A percentile compares a stretch with the other conserved stretches of the same genome.
Evolutionary conservation across 2,329 filamentous ascomycete genomes (phyloP).

Genomic region (Clarireedia hainanense): DNA sequence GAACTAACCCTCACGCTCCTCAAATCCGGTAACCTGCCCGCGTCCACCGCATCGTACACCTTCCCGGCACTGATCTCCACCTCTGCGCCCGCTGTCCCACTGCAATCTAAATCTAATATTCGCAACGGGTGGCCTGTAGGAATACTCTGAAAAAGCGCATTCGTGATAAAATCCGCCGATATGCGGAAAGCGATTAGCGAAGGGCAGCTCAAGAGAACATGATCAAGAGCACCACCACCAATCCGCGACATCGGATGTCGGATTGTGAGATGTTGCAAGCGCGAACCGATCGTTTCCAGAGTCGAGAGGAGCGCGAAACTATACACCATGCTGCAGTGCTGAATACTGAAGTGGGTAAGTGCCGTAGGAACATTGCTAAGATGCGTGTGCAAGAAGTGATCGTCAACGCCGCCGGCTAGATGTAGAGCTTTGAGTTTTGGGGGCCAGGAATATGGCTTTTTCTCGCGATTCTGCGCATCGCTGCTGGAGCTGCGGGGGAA

Average conservation of each 20-base stretch:
- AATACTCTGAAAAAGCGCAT: conserved; percentile 18
- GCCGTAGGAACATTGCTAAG: conserved; percentile 17
- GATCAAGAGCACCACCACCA: conserved; percentile 18
- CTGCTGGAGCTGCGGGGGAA: conserved; percentile 26
- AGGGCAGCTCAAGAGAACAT: conserved; percentile 21
- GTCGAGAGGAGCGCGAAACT: conserved; percentile 14
- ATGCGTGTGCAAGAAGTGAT: conserved; percentile 23
- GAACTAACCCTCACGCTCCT: conserved; percentile 27
- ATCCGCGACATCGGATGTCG: conserved; percentile 28
- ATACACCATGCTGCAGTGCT: conserved; percentile 26
- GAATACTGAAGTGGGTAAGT: conserved; percentile 25
- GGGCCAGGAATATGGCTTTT: conserved; percentile 24
- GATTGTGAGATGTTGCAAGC: conserved; percentile 27
- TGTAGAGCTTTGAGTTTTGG: conserved; percentile 26
- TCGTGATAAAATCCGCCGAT: conserved; percentile 28
- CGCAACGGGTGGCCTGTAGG: conserved; percentile 19
- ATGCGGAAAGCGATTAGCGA: conserved; percentile 23
- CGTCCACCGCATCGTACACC: conserved; percentile 26
- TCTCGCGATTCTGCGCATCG: conserved; percentile 5
- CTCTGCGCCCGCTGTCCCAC: conserved; percentile 21
- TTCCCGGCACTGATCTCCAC: conserved; percentile 17
- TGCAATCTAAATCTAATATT: conserved; percentile 29
- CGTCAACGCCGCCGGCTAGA: conserved; percentile 27
- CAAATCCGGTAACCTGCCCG: conserved; percentile 21
- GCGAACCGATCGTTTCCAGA: conserved; percentile 20